phyloP scores from a whole-genome alignment of 1,284 basidiomycete genomes.

The Stygiomarasmius scandens region DNA sequence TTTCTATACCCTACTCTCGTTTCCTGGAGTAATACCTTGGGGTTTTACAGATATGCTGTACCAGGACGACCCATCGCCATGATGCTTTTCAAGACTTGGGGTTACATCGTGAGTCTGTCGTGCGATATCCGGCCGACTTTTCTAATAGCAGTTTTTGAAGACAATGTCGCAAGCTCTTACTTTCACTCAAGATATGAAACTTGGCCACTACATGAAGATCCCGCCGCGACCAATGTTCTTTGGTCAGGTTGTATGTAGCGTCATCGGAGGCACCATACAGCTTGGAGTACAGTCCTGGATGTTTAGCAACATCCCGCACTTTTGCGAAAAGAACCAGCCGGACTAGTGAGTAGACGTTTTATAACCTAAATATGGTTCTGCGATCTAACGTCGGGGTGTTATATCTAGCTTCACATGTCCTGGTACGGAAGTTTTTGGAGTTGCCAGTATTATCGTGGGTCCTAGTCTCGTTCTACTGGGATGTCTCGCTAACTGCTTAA shows the following conservation, averaged over 20 bases:
- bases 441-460: conserved; percentile 31
- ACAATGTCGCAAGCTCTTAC: conserved; percentile 38
- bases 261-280: conserved; percentile 52
- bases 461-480: background rate
- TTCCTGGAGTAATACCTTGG: background rate
- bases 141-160: conserved; percentile 3
- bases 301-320: conserved; percentile 42
- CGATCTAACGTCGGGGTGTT: background rate
- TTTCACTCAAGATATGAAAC: conserved; percentile 47
- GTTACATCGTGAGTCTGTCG: conserved; percentile 23
- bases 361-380: background rate
- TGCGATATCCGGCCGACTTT: no score
- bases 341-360: background rate
- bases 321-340: background rate
- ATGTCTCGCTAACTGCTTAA: background rate
- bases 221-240: conserved; percentile 22
- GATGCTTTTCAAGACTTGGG: conserved; percentile 39
- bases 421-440: conserved; percentile 42
- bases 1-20: conserved; percentile 3
- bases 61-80: conserved; percentile 43
- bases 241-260: conserved; percentile 43
- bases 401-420: conserved; percentile 45
- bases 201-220: conserved; percentile 53
- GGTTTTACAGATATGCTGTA: conserved; percentile 10
- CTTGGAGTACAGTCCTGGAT: conserved; percentile 55